Percentiles rank a stretch among this genome's conserved stretches.
phyloP scores from a whole-genome alignment of 2,329 filamentous ascomycete genomes.

The Xylaria sp. region DNA sequence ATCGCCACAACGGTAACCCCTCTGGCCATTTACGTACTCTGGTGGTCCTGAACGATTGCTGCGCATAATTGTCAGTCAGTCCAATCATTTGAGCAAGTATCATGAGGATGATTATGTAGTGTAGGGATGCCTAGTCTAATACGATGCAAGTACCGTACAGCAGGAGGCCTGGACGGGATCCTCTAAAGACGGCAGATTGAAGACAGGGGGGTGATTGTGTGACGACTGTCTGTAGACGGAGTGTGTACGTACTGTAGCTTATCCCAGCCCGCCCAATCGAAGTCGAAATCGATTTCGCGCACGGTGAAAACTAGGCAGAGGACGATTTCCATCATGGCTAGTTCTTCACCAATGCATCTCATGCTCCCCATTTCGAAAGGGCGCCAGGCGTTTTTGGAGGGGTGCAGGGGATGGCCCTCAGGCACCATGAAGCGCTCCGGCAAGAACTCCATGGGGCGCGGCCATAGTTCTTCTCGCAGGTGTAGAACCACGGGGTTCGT shows the following conservation, averaged over 20 bases:
- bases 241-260: constrained; percentile 2
- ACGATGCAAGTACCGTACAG: background rate
- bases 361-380: constrained; percentile 42
- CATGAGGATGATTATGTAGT: too few species aligned
- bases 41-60: background rate
- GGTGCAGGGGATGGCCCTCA: constrained; percentile 28
- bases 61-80: background rate
- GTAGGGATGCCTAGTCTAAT: too few species aligned
- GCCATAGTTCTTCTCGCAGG: constrained; percentile 39
- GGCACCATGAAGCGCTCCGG: constrained; percentile 47
- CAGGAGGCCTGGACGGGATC: background rate
- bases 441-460: constrained; percentile 42
- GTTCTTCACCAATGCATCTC: constrained; percentile 40
- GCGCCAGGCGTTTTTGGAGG: constrained; percentile 37
- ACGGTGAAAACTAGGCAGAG: constrained; percentile 33
- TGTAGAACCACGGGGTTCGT: constrained; percentile 1
- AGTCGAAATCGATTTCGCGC: constrained; percentile 30
- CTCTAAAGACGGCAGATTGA: background rate
- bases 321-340: constrained; percentile 37
- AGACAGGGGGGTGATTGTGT: background rate
- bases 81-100: background rate
- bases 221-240: background rate
- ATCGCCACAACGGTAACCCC: background rate
- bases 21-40: background rate
- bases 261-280: constrained; percentile 18